Conservation (phyloP, 768 basidiomycete species). For the Panaeolus papilionaceus region DNA sequence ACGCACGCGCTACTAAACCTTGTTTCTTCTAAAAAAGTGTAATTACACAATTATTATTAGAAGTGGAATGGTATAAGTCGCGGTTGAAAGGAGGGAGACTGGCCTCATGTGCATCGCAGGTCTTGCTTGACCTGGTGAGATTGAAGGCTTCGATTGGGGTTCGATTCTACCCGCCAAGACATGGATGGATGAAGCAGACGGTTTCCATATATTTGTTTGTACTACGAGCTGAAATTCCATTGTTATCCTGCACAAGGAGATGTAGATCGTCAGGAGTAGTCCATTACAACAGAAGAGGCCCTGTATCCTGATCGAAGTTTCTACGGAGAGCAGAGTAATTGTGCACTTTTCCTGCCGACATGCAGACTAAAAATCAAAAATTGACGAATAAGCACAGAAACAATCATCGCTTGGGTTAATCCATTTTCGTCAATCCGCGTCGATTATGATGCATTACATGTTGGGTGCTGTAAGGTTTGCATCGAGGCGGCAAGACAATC, state of each 20-base stretch:
- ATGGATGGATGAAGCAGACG: constrained; percentile 7
- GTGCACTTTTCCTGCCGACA: background rate
- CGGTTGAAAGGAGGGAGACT: constrained; percentile 1
- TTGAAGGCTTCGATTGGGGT: constrained; percentile 10
- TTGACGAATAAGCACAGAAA: background rate
- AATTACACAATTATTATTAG: constrained; percentile 11
- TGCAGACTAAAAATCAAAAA: background rate
- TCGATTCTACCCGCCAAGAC: constrained; percentile 9
- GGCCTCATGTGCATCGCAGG: constrained; percentile 13
- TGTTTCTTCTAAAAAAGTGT: background rate
- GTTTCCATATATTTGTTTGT: background rate
- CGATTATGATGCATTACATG: background rate
- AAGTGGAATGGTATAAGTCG: background rate
- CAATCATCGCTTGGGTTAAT: background rate
- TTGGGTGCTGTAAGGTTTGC: background rate
- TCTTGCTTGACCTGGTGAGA: background rate
- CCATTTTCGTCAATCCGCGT: constrained; percentile 10
- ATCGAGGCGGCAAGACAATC: constrained; percentile 12
- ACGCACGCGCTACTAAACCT: constrained; percentile 12
- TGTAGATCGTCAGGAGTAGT: background rate
- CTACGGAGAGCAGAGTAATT: background rate
- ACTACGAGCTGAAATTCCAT: background rate
- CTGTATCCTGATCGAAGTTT: background rate
- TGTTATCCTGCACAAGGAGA: background rate
- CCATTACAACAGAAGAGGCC: background rate